Conservation (phyloP, 2,329 filamentous ascomycete species). For the Didymella glomerata region DNA sequence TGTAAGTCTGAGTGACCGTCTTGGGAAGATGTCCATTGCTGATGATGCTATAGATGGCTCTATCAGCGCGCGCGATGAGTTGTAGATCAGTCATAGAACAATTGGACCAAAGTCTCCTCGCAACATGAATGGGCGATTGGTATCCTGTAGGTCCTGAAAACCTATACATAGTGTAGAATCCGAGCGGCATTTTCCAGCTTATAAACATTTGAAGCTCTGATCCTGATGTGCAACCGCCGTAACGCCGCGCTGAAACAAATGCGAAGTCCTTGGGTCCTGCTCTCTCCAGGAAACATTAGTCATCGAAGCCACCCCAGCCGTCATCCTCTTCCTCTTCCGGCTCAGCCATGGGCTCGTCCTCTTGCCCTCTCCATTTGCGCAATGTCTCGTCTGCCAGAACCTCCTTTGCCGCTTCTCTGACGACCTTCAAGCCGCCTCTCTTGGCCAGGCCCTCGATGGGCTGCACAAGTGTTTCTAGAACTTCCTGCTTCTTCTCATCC, state of each 20-base stretch:
- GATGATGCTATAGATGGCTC: constrained; percentile 20
- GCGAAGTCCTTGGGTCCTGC: constrained; percentile 3
- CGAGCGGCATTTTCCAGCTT: neutral
- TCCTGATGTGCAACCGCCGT: constrained; percentile 14
- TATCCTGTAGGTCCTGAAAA: neutral
- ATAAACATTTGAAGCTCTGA: constrained; percentile 1
- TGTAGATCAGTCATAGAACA: neutral
- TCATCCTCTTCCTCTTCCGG: constrained; percentile 62
- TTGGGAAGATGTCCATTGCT: neutral
- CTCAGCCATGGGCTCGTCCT: constrained; percentile 48
- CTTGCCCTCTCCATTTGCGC: constrained; percentile 64
- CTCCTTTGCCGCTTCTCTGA: constrained; percentile 74
- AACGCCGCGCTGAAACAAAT: constrained; percentile 44
- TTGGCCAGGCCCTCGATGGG: constrained; percentile 66
- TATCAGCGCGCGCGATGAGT: constrained; percentile 16
- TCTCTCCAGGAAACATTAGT: constrained; percentile 54
- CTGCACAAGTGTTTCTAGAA: constrained; percentile 60
- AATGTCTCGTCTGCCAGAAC: constrained; percentile 77
- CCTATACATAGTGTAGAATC: neutral
- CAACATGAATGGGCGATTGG: neutral
- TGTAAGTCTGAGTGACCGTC: constrained; percentile 15
- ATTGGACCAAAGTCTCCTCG: neutral
- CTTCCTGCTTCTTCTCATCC: constrained; percentile 42
- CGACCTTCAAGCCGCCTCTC: constrained; percentile 72
- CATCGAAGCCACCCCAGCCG: constrained; percentile 75